Evolutionary conservation across 106 monocot species (phyloP), one percentile per base, ranked within the genome.

Genomic region (Alisma plantagoaquatica): DNA sequence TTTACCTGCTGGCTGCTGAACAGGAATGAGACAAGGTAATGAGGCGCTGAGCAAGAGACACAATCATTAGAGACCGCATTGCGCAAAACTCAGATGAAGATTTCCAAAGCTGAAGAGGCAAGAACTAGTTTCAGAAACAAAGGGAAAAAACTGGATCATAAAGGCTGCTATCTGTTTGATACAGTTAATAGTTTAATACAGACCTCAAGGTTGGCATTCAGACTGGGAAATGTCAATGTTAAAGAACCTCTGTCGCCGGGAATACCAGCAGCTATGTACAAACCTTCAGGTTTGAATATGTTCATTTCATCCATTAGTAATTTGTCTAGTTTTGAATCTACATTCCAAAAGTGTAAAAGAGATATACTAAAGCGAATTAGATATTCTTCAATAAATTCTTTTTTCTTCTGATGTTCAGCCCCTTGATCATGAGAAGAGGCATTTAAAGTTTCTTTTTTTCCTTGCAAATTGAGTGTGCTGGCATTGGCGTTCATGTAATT

Each of bases 41-140:
- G 73, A 98, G 77, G 31, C 79, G 82, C 62, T 98, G 90, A 7
- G 90, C 90, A 53, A 98, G 69, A 49, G 98, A 98, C 55, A 98
- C 98, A 47, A 90, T 82, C 35, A 74, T 66, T 10, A 98, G 64
- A 33, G 98, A 90, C 60, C 90, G 82, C 89, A 90, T 98, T 46
- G 98, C 98, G 73, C 71, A 89, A 52, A 78, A 98, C 62, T 90
- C 90, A 19, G 98, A 43, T 26, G 98, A 98, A 72, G 71, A 66
- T 38, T 79, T 89, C 98, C 98, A 98, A 59, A 98, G 81, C 98
- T 98, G 79, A 77, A 72, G 75, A 30, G 45, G 32, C 23, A n/a
- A 38, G 3, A 46, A 23, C 11, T 53, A 43, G 10, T 41, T 23
- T 41, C 27, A 54, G 31, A 24, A 4, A 2, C 3, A n/a, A 41